phyloP scores from a whole-genome alignment of 1,284 basidiomycete species.

The Ustilago sp. region DNA sequence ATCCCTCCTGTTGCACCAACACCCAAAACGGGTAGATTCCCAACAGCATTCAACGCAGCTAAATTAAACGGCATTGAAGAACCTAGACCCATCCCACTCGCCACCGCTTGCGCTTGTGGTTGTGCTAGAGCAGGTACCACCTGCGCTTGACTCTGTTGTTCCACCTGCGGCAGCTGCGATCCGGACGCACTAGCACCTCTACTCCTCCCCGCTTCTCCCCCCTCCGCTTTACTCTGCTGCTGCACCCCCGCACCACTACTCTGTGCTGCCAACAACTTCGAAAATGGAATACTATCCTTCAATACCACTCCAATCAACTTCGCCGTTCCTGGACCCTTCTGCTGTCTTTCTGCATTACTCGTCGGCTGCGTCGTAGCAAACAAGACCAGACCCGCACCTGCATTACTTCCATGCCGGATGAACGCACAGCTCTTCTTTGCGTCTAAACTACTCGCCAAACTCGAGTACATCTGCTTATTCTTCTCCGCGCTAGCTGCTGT shows the following conservation, averaged over 20 bases:
- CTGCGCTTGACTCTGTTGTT: neutral
- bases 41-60: constrained; percentile 30
- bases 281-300: constrained; percentile 54
- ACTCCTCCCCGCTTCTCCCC: neutral
- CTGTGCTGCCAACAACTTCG: constrained; percentile 37
- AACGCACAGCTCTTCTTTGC: constrained; percentile 59
- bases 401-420: constrained; percentile 46
- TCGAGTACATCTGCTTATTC: constrained; percentile 59
- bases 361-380: constrained; percentile 51
- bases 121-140: neutral
- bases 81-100: constrained; percentile 40
- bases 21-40: constrained; percentile 34
- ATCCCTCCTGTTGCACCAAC: constrained; percentile 9
- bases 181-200: constrained; percentile 20
- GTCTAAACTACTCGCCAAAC: constrained; percentile 51
- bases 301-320: constrained; percentile 58
- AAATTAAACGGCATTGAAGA: constrained; percentile 52
- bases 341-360: constrained; percentile 32
- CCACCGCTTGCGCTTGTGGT: neutral
- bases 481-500: constrained; percentile 43
- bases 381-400: constrained; percentile 53
- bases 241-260: constrained; percentile 7
- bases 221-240: constrained; percentile 7
- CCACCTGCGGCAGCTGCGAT: neutral
- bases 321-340: constrained; percentile 9